Evolutionary conservation across 2,329 filamentous ascomycete genomes (phyloP).

Genomic region (Xylaria hypoxylon): DNA sequence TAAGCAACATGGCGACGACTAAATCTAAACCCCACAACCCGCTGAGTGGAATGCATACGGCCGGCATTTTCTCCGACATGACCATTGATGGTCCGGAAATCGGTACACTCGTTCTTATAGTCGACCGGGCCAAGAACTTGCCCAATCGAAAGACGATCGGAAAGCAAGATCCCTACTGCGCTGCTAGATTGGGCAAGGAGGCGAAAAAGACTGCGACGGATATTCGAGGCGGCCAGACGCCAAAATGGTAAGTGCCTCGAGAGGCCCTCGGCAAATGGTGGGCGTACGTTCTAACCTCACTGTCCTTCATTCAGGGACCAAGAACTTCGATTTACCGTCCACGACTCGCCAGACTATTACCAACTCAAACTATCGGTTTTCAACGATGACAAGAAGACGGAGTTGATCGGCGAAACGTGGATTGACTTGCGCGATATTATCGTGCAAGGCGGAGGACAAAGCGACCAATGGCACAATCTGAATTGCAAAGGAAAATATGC

Average conservation of each 20-base stretch:
- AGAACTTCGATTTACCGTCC: slow-evolving; percentile 93
- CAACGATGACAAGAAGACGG: slow-evolving; percentile 98
- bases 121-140: slow-evolving; percentile 96
- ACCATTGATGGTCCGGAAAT: slow-evolving; percentile 92
- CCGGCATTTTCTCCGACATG: slow-evolving; percentile 95
- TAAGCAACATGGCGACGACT: slow-evolving; percentile 60
- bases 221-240: slow-evolving; percentile 92
- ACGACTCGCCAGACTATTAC: slow-evolving; percentile 96
- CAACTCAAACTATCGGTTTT: slow-evolving; percentile 96
- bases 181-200: slow-evolving; percentile 92
- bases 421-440: slow-evolving; percentile 85
- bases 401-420: slow-evolving; percentile 95
- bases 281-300: slow-evolving; percentile 36
- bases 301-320: slow-evolving; percentile 78
- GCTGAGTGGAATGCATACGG: slow-evolving; percentile 78
- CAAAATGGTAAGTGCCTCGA: slow-evolving; percentile 78
- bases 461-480: slow-evolving; percentile 89
- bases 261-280: not conserved
- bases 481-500: slow-evolving; percentile 94
- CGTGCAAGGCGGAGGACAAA: slow-evolving; percentile 88
- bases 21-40: slow-evolving; percentile 64
- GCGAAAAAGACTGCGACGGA: slow-evolving; percentile 97
- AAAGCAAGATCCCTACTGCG: slow-evolving; percentile 98
- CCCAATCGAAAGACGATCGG: slow-evolving; percentile 97
- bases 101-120: slow-evolving; percentile 89